phyloP scores from a whole-genome alignment of 352 stramenopile species.

The Pythium aquatile region DNA sequence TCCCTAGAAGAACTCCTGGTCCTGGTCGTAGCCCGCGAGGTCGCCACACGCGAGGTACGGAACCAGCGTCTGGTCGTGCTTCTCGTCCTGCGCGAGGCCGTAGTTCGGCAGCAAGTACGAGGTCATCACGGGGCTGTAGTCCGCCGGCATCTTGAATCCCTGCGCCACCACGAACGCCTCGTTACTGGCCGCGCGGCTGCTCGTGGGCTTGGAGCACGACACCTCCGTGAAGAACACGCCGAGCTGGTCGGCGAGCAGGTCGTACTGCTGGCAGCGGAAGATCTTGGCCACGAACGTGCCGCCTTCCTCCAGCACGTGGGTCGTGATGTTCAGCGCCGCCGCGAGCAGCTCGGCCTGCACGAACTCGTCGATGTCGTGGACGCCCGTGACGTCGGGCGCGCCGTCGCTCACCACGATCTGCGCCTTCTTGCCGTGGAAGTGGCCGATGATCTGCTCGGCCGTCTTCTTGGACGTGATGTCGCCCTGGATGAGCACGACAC shows the following conservation, averaged over 20 bases:
- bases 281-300: conserved; percentile 99
- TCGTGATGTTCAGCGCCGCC: conserved; percentile 97
- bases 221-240: conserved; percentile 95
- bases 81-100: conserved; percentile 41
- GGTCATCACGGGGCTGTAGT: conserved; percentile 87
- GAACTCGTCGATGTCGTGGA: conserved; percentile 99
- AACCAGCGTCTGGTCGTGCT: conserved; percentile 70
- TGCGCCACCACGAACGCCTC: conserved; percentile 97
- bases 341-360: conserved; percentile 96
- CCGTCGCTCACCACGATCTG: conserved; percentile 99
- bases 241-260: conserved; percentile 95
- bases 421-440: conserved; percentile 92
- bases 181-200: conserved; percentile 94
- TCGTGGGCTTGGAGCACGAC: conserved; percentile 96
- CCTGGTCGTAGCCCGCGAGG: conserved; percentile 88
- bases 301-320: conserved; percentile 90
- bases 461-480: conserved; percentile 96
- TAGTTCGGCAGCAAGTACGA: conserved; percentile 73
- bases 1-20: conserved; percentile 38
- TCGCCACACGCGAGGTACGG: conserved; percentile 93
- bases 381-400: conserved; percentile 98
- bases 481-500: conserved; percentile 95
- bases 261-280: conserved; percentile 96
- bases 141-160: conserved; percentile 83
- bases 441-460: conserved; percentile 93